Evolutionary conservation across 345 rosid genomes (phyloP), one percentile per base, ranked within the genome.

Genomic region (Diplotaxis tenuifolia): DNA sequence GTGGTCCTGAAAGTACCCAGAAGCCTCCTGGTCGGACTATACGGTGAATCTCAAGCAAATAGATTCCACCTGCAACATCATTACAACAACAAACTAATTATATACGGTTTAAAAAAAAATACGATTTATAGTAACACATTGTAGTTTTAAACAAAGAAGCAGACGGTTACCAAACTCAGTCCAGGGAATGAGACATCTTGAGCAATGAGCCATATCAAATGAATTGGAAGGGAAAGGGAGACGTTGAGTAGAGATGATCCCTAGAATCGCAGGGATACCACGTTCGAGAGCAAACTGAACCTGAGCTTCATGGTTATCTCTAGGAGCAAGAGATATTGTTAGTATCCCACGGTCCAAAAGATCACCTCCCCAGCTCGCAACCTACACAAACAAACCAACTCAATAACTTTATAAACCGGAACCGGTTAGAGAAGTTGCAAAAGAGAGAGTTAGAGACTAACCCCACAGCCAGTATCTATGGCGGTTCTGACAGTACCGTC

Each of bases 281-380:
- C 99, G 96, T 84, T 95, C 99, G 71, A 95, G 71, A 14, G 99
- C 99, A 62, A 95, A 95, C 72, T 92, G 99, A 57, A 95, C 99
- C 70, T 92, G 99, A 79, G 99, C 99, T 82, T 95, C 99, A 75
- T 95, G 99, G 82, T 95, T 95, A 71, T 95, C 99, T 83, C 99
- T 87, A 16, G 99, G 99, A 10, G 99, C 99, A 38, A 95, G 98
- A 67, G 99, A 95, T 55, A 95, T 82, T 12, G 99, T 83, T 19
- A 95, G 81, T 62, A 92, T 89, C 40, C 94, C 91, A 34, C 89
- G 96, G 74, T 95, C 96, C 52, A 95, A 81, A 52, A 95, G 85
- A 87, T 95, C 98, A 2, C 99, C 99, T 77, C 99, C 99, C 99
- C 99, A 95, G 82, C 99, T 95, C 8, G 99, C 99, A 76, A 95